Conservation (phyloP, 192 early-diverging fungal species). For the Backusella parvicylindrica region DNA sequence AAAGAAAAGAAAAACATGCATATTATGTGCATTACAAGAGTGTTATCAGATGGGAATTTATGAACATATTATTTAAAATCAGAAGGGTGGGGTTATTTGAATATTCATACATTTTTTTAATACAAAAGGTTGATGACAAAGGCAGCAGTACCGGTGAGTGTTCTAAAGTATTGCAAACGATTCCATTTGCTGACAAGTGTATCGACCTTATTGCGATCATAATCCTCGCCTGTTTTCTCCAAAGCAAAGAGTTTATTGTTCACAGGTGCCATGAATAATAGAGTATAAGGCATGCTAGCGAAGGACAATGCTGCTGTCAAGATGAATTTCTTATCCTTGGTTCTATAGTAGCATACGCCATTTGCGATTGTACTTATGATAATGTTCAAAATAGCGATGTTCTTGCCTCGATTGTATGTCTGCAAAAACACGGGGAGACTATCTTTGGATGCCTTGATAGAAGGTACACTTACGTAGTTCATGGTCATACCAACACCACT, state of each 20-base stretch:
- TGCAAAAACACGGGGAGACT: neutral
- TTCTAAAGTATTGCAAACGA: slow-evolving; percentile 5
- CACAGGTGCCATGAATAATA: slow-evolving; percentile 4
- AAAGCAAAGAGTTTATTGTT: slow-evolving; percentile 11
- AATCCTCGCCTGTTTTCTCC: neutral
- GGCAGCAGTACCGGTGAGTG: neutral
- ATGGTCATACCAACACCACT: neutral
- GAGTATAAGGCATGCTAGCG: neutral
- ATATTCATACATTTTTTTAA: no score
- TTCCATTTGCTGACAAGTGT: neutral
- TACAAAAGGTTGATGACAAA: slow-evolving; percentile 5
- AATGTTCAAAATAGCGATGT: neutral
- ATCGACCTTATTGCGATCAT: slow-evolving; percentile 1
- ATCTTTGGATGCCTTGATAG: slow-evolving; percentile 5
- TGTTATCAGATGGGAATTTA: no score
- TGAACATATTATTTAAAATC: no score
- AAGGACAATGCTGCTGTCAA: neutral
- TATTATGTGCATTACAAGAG: no score
- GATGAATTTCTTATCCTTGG: neutral
- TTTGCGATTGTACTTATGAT: neutral
- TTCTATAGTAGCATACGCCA: slow-evolving; percentile 1
- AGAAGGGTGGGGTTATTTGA: no score
- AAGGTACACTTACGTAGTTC: neutral
- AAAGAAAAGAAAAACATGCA: no score
- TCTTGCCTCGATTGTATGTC: neutral